Percentiles rank a stretch among this genome's conserved stretches.
phyloP scores from a whole-genome alignment of 345 rosid genomes.

The Linum usitatissimum region DNA sequence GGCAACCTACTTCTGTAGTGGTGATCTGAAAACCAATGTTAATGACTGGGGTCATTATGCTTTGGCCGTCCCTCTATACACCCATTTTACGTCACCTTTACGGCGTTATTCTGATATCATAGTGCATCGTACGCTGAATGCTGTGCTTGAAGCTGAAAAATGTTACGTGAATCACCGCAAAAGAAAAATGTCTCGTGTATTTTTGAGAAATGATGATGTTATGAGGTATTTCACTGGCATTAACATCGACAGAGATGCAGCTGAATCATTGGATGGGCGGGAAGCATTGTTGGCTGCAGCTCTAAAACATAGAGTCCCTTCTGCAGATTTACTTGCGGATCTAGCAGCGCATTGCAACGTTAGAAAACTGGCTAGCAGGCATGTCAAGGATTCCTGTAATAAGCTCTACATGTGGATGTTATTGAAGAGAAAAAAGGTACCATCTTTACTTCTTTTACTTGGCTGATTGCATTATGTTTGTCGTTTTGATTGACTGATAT shows the following conservation, averaged over 20 bases:
- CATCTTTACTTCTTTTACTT: not conserved
- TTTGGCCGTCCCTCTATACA: constrained; percentile 66
- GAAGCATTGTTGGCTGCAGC: constrained; percentile 53
- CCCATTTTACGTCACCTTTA: constrained; percentile 90
- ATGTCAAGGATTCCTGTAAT: constrained; percentile 70
- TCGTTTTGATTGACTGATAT: too few species aligned
- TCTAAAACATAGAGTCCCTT: constrained; percentile 47
- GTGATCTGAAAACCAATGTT: constrained; percentile 32
- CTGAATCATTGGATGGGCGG: constrained; percentile 45
- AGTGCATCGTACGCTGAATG: constrained; percentile 81
- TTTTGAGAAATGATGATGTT: not conserved
- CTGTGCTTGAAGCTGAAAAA: constrained; percentile 70
- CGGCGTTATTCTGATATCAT: constrained; percentile 82
- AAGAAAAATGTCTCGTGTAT: not conserved
- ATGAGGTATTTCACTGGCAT: constrained; percentile 47
- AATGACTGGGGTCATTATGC: constrained; percentile 79
- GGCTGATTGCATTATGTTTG: not conserved
- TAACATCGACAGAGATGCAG: constrained; percentile 41
- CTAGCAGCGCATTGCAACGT: constrained; percentile 61
- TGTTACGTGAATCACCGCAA: constrained; percentile 25
- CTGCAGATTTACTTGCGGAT: constrained; percentile 34
- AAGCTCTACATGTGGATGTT: constrained; percentile 75
- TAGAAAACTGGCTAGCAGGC: constrained; percentile 56
- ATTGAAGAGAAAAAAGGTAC: constrained; percentile 56
- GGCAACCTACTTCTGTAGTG: constrained; percentile 77